phyloP scores from a whole-genome alignment of 2,329 filamentous ascomycete species.

The Pseudopyrenochaeta lycopersici region DNA sequence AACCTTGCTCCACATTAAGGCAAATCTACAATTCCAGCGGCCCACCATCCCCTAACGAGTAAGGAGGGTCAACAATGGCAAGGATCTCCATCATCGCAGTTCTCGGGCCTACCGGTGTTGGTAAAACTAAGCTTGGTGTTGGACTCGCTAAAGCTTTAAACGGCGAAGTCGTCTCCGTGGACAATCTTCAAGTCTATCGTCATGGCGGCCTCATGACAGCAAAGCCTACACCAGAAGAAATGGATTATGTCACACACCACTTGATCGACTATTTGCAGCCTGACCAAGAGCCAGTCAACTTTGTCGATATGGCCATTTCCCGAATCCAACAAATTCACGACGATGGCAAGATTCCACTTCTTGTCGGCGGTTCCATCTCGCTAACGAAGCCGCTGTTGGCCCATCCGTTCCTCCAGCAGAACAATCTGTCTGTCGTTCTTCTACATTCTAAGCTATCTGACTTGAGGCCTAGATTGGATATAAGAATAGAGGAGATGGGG shows the following conservation, averaged over 20 bases:
- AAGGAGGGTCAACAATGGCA: background rate
- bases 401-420: background rate
- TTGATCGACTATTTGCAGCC: constrained; percentile 2
- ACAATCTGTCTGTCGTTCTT: background rate
- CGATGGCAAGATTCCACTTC: background rate
- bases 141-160: constrained; percentile 1
- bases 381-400: background rate
- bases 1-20: too few relatives aligned
- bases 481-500: background rate
- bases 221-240: constrained; percentile 1
- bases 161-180: constrained; percentile 1
- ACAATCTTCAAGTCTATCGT: background rate
- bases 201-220: constrained; percentile 1
- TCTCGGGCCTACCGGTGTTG: background rate
- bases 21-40: too few relatives aligned
- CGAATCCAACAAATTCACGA: background rate
- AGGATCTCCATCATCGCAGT: background rate
- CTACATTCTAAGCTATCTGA: background rate
- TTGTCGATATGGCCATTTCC: background rate
- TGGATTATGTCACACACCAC: constrained; percentile 1
- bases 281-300: background rate
- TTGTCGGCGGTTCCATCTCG: background rate
- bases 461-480: background rate
- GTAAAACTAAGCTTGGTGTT: constrained; percentile 2
- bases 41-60: background rate